Conservation (phyloP, 306 rosid species). For the Medicago ruthenica region DNA sequence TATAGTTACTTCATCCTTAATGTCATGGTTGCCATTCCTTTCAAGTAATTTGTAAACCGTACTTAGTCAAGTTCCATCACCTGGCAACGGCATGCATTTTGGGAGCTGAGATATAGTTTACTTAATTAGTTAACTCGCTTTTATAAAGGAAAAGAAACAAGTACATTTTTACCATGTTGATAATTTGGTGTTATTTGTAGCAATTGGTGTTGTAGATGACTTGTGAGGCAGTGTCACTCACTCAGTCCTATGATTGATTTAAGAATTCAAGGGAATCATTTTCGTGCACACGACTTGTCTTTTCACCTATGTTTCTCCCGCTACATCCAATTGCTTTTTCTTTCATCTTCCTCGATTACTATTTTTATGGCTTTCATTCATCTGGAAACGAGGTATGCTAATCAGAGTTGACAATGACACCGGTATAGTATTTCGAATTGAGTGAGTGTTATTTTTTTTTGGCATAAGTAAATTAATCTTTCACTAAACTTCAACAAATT, state of each 20-base stretch:
- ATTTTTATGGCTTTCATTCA: neutral
- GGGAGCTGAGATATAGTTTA: neutral
- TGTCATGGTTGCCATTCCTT: neutral
- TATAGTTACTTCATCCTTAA: slow-evolving; percentile 4
- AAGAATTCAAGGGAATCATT: slow-evolving; percentile 38
- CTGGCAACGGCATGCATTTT: neutral
- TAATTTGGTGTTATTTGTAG: slow-evolving; percentile 33
- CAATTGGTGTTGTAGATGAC: slow-evolving; percentile 47
- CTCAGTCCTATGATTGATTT: slow-evolving; percentile 37
- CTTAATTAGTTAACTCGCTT: neutral
- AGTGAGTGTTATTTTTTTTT: too few species aligned
- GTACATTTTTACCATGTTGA: slow-evolving; percentile 21
- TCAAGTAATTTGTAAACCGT: neutral
- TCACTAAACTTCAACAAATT: too few species aligned
- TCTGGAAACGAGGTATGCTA: neutral
- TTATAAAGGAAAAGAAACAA: neutral
- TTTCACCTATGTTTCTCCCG: slow-evolving; percentile 27
- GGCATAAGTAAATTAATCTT: too few species aligned
- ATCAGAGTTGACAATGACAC: neutral
- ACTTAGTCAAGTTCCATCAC: slow-evolving; percentile 35
- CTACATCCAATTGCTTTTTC: neutral
- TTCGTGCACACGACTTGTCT: slow-evolving; percentile 45
- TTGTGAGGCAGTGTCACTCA: slow-evolving; percentile 45
- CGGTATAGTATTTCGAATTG: too few species aligned
- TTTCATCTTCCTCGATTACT: neutral